Percentiles rank a stretch among this genome's conserved stretches.
Evolutionary conservation across 192 early-diverging fungal genomes (phyloP).

Genomic region (Gamsiella multidivaricata): DNA sequence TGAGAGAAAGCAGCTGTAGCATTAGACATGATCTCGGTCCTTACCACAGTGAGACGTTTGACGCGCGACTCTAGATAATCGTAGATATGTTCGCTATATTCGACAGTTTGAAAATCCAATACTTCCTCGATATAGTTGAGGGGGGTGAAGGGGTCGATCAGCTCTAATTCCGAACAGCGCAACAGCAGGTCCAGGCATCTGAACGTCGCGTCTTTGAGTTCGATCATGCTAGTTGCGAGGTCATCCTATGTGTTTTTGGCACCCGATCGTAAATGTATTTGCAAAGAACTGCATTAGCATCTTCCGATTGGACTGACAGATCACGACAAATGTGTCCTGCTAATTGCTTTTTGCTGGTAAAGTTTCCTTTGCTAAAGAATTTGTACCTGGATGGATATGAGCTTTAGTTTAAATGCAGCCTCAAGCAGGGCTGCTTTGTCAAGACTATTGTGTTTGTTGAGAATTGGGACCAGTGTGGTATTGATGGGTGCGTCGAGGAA

Average conservation of each 20-base stretch:
- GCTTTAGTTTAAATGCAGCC: constrained; percentile 41
- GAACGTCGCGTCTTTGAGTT: constrained; percentile 28
- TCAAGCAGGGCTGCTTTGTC: constrained; percentile 21
- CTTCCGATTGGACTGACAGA: background rate
- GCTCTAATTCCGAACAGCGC: constrained; percentile 35
- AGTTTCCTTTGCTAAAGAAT: too few species aligned
- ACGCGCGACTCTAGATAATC: constrained; percentile 72
- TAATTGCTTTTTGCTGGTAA: too few species aligned
- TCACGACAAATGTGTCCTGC: too few species aligned
- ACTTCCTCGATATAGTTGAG: constrained; percentile 76
- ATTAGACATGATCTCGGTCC: too few species aligned
- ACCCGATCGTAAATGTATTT: background rate
- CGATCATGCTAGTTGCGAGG: constrained; percentile 14
- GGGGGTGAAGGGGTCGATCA: constrained; percentile 40
- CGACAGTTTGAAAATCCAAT: constrained; percentile 71
- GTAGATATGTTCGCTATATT: constrained; percentile 66
- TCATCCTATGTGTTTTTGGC: constrained; percentile 17
- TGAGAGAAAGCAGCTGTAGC: too few species aligned
- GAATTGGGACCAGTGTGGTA: background rate
- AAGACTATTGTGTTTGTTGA: constrained; percentile 19
- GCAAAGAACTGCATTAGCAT: background rate
- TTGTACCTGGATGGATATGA: constrained; percentile 37
- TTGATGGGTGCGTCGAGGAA: constrained; percentile 18
- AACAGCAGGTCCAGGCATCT: constrained; percentile 42
- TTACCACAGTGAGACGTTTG: constrained; percentile 65